These are phyloP conservation scores for Pelargonium australe DNA, from an alignment of 441 rosid species.

Conservation along the genomic window DNA sequence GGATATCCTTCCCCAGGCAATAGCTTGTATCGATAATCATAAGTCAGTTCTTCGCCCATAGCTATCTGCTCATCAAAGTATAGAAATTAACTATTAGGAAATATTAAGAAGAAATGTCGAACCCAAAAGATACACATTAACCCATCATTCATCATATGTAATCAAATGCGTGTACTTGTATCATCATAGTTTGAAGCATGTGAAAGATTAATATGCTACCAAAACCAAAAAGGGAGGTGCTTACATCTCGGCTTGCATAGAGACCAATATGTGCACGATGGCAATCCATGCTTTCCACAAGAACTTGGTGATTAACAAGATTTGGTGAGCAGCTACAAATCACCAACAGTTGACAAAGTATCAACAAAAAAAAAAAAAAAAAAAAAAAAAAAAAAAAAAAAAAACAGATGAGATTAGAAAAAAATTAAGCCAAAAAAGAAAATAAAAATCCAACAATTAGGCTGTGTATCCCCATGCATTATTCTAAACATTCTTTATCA, in stretches of 20 bases:
- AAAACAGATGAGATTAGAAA: neutral
- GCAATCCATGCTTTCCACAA: slow-evolving; percentile 85
- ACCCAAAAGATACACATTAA: neutral
- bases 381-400: too few relatives aligned
- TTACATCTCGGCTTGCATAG: slow-evolving; percentile 87
- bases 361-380: slow-evolving; percentile 2
- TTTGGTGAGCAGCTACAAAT: slow-evolving; percentile 77
- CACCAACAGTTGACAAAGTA: slow-evolving; percentile 19
- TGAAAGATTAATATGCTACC: slow-evolving; percentile 4
- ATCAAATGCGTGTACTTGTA: neutral
- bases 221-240: slow-evolving; percentile 17
- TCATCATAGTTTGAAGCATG: neutral
- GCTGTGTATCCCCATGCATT: neutral
- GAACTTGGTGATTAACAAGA: slow-evolving; percentile 74
- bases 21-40: slow-evolving; percentile 45
- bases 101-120: neutral
- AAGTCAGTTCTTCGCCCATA: slow-evolving; percentile 78
- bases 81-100: slow-evolving; percentile 13
- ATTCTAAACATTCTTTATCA: neutral
- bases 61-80: slow-evolving; percentile 57
- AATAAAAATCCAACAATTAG: neutral
- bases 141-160: neutral
- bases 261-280: slow-evolving; percentile 75
- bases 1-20: slow-evolving; percentile 48
- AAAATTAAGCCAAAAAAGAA: slow-evolving; percentile 5